phyloP scores from a whole-genome alignment of 1,284 basidiomycete genomes.

The Athelia sp. region DNA sequence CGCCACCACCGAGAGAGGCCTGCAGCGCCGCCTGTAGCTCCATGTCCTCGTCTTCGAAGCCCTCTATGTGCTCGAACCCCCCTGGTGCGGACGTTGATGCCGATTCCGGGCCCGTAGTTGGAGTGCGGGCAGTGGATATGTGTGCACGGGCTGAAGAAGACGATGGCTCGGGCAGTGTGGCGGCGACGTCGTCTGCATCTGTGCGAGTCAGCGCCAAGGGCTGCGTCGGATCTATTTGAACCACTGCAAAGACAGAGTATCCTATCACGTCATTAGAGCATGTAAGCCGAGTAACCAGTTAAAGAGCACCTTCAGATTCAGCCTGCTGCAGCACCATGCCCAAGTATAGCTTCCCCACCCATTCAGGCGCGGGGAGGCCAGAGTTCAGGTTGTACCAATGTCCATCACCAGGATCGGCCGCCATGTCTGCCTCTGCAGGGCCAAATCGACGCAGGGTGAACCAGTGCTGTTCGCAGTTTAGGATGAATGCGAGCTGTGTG shows the following conservation, averaged over 20 bases:
- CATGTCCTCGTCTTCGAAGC: constrained; percentile 79
- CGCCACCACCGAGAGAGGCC: constrained; percentile 52
- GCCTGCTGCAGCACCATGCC: constrained; percentile 85
- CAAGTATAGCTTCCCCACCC: constrained; percentile 81
- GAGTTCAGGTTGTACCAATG: constrained; percentile 95
- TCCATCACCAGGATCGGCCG: constrained; percentile 44
- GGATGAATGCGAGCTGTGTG: constrained; percentile 81
- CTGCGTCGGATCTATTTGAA: constrained; percentile 43
- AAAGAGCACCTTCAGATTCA: constrained; percentile 68
- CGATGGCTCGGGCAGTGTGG: constrained; percentile 48
- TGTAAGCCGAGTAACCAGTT: not conserved
- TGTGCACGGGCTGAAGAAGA: constrained; percentile 16
- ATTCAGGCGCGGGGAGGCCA: constrained; percentile 65
- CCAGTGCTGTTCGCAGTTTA: constrained; percentile 89
- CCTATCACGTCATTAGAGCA: constrained; percentile 41
- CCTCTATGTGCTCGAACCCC: constrained; percentile 22
- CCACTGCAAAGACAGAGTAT: constrained; percentile 85
- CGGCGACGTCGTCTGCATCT: constrained; percentile 62
- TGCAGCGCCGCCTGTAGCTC: constrained; percentile 84
- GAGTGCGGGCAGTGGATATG: constrained; percentile 3
- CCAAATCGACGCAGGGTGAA: constrained; percentile 85
- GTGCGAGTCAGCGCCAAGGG: constrained; percentile 52
- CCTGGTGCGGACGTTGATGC: constrained; percentile 6
- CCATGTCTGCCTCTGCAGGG: constrained; percentile 32
- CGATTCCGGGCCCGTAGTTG: constrained; percentile 9